Percentiles rank a stretch among this genome's conserved stretches.
phyloP scores from a whole-genome alignment of 257 asterid genomes.

The Handroanthus guayacan region DNA sequence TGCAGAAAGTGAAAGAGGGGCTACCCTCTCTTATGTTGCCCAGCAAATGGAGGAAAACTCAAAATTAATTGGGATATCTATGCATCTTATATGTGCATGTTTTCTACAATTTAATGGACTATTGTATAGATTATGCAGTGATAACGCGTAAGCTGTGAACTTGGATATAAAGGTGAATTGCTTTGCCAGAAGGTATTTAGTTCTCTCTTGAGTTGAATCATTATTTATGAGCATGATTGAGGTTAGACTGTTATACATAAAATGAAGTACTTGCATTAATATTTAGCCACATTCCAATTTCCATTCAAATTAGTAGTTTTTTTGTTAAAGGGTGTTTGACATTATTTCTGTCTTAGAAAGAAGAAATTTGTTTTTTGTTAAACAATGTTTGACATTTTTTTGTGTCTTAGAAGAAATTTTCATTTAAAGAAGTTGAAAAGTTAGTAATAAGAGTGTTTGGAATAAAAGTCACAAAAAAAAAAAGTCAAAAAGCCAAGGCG shows the following conservation, averaged over 20 bases:
- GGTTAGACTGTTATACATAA: too few relatives aligned
- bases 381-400: too few relatives aligned
- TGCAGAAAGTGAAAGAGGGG: constrained; percentile 26
- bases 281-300: not conserved
- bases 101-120: constrained; percentile 20
- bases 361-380: too few relatives aligned
- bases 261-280: too few relatives aligned
- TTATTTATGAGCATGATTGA: not conserved
- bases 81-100: constrained; percentile 1
- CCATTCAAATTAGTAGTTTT: not conserved
- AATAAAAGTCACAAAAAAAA: too few relatives aligned
- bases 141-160: constrained; percentile 16
- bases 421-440: too few relatives aligned
- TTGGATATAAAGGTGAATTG: constrained; percentile 19
- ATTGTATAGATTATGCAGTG: constrained; percentile 34
- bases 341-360: too few relatives aligned
- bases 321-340: too few relatives aligned
- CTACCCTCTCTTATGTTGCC: not conserved
- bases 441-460: too few relatives aligned
- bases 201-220: not conserved
- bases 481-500: too few relatives aligned
- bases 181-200: not conserved
- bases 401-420: too few relatives aligned
- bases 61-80: not conserved
- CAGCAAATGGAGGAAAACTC: not conserved